These are phyloP conservation scores for Glutinoglossum americanum DNA, from an alignment of 495 filamentous ascomycete species.

Conservation along the genomic window DNA sequence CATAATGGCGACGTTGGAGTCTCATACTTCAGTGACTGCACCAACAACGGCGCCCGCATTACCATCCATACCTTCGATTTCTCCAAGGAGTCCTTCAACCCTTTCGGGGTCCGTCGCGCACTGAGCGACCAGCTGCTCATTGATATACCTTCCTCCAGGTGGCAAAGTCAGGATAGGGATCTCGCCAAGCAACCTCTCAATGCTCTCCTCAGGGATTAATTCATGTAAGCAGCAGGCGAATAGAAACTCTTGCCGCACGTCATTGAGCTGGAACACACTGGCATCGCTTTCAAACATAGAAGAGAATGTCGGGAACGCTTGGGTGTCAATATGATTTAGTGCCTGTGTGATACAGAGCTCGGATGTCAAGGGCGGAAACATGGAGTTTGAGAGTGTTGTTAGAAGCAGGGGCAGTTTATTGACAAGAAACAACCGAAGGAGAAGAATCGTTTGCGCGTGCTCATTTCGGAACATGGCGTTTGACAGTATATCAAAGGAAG, in stretches of 20 bases:
- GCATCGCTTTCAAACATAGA: slow-evolving; percentile 56
- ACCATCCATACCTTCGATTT: slow-evolving; percentile 83
- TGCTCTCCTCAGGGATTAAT: slow-evolving; percentile 54
- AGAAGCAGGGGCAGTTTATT: slow-evolving; percentile 82
- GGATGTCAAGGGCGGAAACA: slow-evolving; percentile 43
- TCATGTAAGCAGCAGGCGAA: slow-evolving; percentile 77
- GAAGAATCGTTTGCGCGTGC: slow-evolving; percentile 41
- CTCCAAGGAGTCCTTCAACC: slow-evolving; percentile 48
- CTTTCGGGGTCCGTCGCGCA: slow-evolving; percentile 50
- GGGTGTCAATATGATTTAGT: slow-evolving; percentile 50
- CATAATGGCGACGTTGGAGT: background rate
- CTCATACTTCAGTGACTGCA: slow-evolving; percentile 52
- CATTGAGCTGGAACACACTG: slow-evolving; percentile 45
- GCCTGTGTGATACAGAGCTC: slow-evolving; percentile 68
- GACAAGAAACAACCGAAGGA: slow-evolving; percentile 78
- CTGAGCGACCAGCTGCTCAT: slow-evolving; percentile 52
- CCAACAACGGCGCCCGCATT: slow-evolving; percentile 79
- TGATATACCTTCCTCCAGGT: slow-evolving; percentile 47
- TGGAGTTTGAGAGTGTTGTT: slow-evolving; percentile 32
- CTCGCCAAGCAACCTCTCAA: slow-evolving; percentile 64
- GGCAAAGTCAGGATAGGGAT: slow-evolving; percentile 68
- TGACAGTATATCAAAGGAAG: slow-evolving; percentile 72
- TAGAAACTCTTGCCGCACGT: slow-evolving; percentile 77
- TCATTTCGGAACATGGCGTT: slow-evolving; percentile 71
- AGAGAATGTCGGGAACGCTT: slow-evolving; percentile 60